These are phyloP conservation scores for Rhizomucor pusillus DNA, from an alignment of 371 early-diverging fungal species.

Conservation along the genomic window DNA sequence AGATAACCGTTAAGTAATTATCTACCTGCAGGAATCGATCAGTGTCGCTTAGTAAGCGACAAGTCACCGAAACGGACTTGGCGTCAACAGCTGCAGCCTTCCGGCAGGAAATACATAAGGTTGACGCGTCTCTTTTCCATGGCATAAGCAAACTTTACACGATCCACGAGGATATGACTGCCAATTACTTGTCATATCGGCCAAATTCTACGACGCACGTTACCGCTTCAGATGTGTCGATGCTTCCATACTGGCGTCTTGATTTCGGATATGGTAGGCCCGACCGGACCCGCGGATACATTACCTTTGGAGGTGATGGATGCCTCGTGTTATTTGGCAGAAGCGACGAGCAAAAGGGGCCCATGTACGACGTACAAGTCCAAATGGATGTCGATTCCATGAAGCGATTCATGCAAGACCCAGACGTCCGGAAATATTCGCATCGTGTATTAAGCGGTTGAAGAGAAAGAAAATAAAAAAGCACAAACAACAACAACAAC, in stretches of 20 bases:
- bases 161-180: constrained; percentile 40
- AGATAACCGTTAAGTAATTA: no score
- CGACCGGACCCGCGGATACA: constrained; percentile 37
- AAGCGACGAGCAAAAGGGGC: constrained; percentile 18
- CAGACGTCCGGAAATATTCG: constrained; percentile 34
- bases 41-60: constrained; percentile 13
- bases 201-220: constrained; percentile 29
- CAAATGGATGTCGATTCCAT: constrained; percentile 42
- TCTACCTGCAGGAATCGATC: constrained; percentile 2
- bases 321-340: constrained; percentile 36
- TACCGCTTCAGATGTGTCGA: constrained; percentile 31
- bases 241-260: constrained; percentile 32
- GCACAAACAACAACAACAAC: constrained; percentile 1
- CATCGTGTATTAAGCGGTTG: constrained; percentile 9
- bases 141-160: constrained; percentile 36
- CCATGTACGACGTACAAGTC: constrained; percentile 36
- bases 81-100: constrained; percentile 22
- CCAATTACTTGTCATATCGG: constrained; percentile 33
- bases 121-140: constrained; percentile 29
- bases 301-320: constrained; percentile 41
- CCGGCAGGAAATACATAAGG: constrained; percentile 14
- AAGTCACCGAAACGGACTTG: constrained; percentile 13
- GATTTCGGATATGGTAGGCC: constrained; percentile 38
- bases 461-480: background rate
- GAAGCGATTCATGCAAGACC: constrained; percentile 32